Percentiles rank a stretch among this genome's conserved stretches.
phyloP scores from a whole-genome alignment of 805 yeast genomes.

The Yamadazyma phyllophila region DNA sequence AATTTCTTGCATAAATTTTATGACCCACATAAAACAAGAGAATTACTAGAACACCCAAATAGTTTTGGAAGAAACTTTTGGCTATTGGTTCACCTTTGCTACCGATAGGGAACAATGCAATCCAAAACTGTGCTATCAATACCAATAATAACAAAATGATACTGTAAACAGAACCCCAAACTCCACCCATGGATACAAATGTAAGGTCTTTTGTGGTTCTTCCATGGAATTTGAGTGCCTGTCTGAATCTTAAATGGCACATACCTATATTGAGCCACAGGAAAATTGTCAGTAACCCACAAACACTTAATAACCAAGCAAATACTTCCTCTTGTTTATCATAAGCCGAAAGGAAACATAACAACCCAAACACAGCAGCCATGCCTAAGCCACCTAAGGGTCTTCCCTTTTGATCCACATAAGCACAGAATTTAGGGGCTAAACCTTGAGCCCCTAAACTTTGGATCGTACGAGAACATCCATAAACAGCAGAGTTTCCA shows the following conservation, averaged over 20 bases:
- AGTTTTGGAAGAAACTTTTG: constrained; percentile 35
- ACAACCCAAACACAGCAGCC: constrained; percentile 34
- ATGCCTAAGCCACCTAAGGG: constrained; percentile 38
- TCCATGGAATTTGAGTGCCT: constrained; percentile 34
- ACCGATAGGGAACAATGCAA: constrained; percentile 37
- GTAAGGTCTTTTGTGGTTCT: constrained; percentile 33
- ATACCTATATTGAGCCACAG: constrained; percentile 41
- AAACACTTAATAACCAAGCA: constrained; percentile 41
- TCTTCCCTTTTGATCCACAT: constrained; percentile 42
- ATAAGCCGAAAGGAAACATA: constrained; percentile 38
- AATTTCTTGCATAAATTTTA: constrained; percentile 32
- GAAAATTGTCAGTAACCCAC: constrained; percentile 41
- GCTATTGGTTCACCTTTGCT: constrained; percentile 28
- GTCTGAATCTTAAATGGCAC: constrained; percentile 41
- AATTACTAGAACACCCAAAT: constrained; percentile 33
- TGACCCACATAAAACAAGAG: constrained; percentile 37
- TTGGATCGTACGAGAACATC: constrained; percentile 68
- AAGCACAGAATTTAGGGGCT: constrained; percentile 50
- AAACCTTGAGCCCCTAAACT: constrained; percentile 70
- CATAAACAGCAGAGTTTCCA: constrained; percentile 73
- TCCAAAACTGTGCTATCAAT: constrained; percentile 36
- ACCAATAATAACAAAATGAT: constrained; percentile 31
- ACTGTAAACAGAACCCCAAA: constrained; percentile 36
- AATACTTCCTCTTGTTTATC: constrained; percentile 31
- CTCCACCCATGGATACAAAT: constrained; percentile 34